Evolutionary conservation across 257 asterid genomes (phyloP).

Genomic region (Solanum tarijense): DNA sequence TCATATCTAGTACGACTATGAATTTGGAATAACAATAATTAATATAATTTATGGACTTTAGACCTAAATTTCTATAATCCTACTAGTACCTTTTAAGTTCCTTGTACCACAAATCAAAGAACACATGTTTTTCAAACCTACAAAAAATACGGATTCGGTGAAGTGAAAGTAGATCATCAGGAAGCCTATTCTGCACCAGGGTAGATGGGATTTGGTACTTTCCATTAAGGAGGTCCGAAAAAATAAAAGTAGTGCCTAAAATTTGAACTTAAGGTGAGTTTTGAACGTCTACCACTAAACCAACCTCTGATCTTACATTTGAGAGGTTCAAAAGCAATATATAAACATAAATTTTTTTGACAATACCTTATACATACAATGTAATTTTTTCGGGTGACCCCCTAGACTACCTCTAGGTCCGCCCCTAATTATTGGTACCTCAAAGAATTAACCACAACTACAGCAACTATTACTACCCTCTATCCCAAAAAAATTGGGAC

Average conservation of each 20-base stretch:
- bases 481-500: background rate
- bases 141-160: background rate
- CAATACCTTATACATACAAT: too few relatives aligned
- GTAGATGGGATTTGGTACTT: background rate
- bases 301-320: too few relatives aligned
- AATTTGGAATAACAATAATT: background rate
- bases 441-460: background rate
- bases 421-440: background rate
- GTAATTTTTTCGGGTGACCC: too few relatives aligned
- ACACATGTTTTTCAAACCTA: background rate
- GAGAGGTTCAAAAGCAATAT: too few relatives aligned
- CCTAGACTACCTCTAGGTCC: too few relatives aligned
- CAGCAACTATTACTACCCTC: background rate
- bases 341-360: too few relatives aligned
- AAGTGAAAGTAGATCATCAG: background rate
- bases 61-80: background rate
- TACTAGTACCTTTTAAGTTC: background rate
- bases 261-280: too few relatives aligned
- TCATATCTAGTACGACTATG: background rate
- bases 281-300: too few relatives aligned
- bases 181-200: background rate
- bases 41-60: background rate
- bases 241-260: too few relatives aligned
- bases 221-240: too few relatives aligned
- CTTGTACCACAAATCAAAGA: background rate